phyloP scores from a whole-genome alignment of 78 protist species.

The Trichosphaerium sp. region DNA sequence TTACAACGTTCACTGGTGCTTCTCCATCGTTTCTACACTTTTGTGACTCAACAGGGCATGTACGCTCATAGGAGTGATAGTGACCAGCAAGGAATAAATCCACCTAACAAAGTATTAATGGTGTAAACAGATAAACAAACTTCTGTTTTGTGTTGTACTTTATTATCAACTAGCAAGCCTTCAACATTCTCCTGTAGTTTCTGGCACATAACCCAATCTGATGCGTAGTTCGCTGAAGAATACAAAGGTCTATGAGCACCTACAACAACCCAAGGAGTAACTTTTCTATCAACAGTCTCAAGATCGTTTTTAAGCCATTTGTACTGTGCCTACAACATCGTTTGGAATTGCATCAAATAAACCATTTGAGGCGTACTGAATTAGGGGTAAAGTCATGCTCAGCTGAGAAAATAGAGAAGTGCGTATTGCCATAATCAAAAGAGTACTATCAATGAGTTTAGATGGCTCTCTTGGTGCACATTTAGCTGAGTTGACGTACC shows the following conservation, averaged over 20 bases:
- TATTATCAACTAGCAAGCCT: slow-evolving; percentile 4
- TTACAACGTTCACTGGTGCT: slow-evolving; percentile 40
- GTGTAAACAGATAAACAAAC: slow-evolving; percentile 23
- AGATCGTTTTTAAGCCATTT: too few species aligned
- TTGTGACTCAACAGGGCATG: slow-evolving; percentile 5
- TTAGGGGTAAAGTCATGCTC: slow-evolving; percentile 3
- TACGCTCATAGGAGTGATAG: neutral
- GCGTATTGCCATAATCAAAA: neutral
- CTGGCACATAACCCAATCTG: neutral
- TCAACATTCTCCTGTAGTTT: slow-evolving; percentile 1
- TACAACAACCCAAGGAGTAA: too few species aligned
- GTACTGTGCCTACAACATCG: too few species aligned
- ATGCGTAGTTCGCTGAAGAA: slow-evolving; percentile 8
- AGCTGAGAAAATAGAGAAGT: neutral
- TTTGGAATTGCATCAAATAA: too few species aligned
- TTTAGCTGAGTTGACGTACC: slow-evolving; percentile 9
- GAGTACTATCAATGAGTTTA: slow-evolving; percentile 4
- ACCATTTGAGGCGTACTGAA: neutral
- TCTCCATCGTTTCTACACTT: slow-evolving; percentile 17
- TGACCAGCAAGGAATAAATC: slow-evolving; percentile 36
- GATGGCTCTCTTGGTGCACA: slow-evolving; percentile 21
- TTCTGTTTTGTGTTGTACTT: slow-evolving; percentile 27
- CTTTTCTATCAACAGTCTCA: too few species aligned
- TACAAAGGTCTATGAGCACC: too few species aligned
- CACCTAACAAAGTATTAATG: too few species aligned